phyloP scores from a whole-genome alignment of 495 filamentous ascomycete genomes.

The Venustampulla echinocandica region DNA sequence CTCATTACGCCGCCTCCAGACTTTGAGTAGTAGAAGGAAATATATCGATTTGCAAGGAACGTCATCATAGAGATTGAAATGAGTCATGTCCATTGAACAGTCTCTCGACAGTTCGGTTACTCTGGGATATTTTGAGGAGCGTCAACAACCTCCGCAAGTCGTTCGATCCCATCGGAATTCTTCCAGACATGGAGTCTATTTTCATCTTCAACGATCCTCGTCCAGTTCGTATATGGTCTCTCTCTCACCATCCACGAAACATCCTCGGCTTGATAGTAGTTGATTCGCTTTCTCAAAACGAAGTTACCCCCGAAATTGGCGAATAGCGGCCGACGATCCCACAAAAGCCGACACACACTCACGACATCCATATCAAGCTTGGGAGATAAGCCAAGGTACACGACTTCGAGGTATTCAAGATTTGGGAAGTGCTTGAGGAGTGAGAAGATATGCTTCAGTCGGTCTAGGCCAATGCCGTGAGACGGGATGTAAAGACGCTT shows the following conservation, averaged over 20 bases:
- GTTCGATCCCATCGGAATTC: background rate
- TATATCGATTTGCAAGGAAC: no score
- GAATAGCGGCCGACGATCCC: slow-evolving; percentile 6
- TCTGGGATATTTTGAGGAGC: no score
- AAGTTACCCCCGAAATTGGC: background rate
- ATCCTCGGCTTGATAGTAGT: slow-evolving; percentile 9
- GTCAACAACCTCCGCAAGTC: background rate
- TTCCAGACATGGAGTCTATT: background rate
- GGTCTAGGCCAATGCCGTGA: slow-evolving; percentile 6
- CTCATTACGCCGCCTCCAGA: no score
- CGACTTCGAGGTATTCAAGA: slow-evolving; percentile 6
- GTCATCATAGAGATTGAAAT: no score
- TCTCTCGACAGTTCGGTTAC: no score
- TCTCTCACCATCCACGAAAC: slow-evolving; percentile 11
- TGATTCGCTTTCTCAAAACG: slow-evolving; percentile 7
- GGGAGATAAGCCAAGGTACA: background rate
- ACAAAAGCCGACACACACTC: slow-evolving; percentile 8
- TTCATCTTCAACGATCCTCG: background rate
- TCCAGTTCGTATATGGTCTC: background rate
- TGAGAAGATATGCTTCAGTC: slow-evolving; percentile 8
- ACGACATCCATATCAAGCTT: slow-evolving; percentile 11
- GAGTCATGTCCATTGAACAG: no score
- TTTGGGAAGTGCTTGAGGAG: slow-evolving; percentile 14
- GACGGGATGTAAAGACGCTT: slow-evolving; percentile 9
- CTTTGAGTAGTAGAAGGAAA: no score